A percentile compares a stretch with the other conserved stretches of the same genome.
Conservation (phyloP, 2,329 filamentous ascomycete genomes). For the Xylaria sp. region DNA sequence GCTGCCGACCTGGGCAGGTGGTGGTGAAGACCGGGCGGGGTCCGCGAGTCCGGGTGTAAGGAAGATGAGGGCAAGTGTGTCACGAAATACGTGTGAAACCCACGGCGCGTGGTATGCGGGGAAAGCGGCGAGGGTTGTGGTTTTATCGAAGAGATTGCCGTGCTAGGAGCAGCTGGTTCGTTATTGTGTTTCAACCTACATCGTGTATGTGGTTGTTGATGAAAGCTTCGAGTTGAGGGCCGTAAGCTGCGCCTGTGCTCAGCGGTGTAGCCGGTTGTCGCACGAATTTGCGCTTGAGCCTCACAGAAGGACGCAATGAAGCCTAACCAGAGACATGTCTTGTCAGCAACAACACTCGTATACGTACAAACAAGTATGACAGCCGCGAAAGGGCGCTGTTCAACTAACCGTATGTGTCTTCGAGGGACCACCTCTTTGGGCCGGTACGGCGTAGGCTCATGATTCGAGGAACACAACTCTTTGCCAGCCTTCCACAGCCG, state of each 20-base stretch:
- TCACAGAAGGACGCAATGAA: conserved; percentile 51
- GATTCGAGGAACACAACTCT: conserved; percentile 8
- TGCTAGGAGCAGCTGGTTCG: conserved; percentile 4
- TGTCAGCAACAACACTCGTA: conserved; percentile 22
- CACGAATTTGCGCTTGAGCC: conserved; percentile 38
- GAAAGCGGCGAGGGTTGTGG: conserved; percentile 9
- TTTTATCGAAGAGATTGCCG: conserved; percentile 1
- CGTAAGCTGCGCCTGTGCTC: conserved; percentile 9
- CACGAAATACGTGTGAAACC: conserved; percentile 97
- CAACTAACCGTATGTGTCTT: conserved; percentile 50
- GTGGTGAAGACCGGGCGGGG: conserved; percentile 74
- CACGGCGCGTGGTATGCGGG: conserved; percentile 53
- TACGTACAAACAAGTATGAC: conserved; percentile 3
- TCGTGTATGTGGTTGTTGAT: conserved; percentile 21
- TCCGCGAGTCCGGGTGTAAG: conserved; percentile 84
- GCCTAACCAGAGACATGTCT: conserved; percentile 39
- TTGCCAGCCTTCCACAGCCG: conserved; percentile 3
- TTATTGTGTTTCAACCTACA: conserved; percentile 15
- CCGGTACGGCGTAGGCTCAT: conserved; percentile 46
- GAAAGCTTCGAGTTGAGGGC: conserved; percentile 31
- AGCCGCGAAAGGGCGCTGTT: conserved; percentile 33
- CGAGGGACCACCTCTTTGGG: conserved; percentile 49
- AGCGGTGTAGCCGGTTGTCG: conserved; percentile 20
- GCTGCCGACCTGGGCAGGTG: conserved; percentile 88
- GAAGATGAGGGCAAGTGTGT: conserved; percentile 95